Evolutionary conservation across 1,284 basidiomycete species (phyloP).

Genomic region (Vanrija sp.): DNA sequence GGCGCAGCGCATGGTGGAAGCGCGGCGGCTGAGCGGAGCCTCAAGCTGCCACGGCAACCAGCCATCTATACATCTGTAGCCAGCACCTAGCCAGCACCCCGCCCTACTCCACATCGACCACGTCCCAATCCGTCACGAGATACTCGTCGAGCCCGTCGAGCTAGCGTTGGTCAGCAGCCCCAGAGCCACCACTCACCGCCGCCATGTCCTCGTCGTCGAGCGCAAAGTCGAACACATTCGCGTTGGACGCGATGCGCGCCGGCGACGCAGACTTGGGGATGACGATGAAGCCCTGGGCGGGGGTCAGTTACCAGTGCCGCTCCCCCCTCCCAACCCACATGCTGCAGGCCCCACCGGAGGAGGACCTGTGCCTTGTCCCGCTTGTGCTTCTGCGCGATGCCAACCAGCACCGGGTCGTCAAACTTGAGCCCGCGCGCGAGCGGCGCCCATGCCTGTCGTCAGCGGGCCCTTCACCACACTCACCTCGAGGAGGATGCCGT

Average conservation of each 20-base stretch:
- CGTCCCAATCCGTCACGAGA: constrained; percentile 50
- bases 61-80: too few relatives aligned
- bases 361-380: constrained; percentile 52
- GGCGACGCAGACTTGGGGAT: constrained; percentile 54
- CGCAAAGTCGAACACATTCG: constrained; percentile 52
- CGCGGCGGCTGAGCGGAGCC: too few relatives aligned
- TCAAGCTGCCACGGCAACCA: too few relatives aligned
- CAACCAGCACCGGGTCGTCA: constrained; percentile 46
- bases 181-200: constrained; percentile 30
- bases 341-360: constrained; percentile 55
- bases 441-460: constrained; percentile 49
- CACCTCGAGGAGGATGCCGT: constrained; percentile 52
- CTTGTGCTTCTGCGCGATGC: constrained; percentile 42
- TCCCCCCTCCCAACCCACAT: constrained; percentile 29
- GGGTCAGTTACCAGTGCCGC: constrained; percentile 2
- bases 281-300: constrained; percentile 46
- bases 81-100: too few relatives aligned
- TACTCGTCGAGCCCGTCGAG: constrained; percentile 47
- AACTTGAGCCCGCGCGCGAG: constrained; percentile 50
- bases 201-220: constrained; percentile 51
- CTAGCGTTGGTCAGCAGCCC: constrained; percentile 5
- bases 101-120: constrained; percentile 32
- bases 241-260: constrained; percentile 52
- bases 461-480: neutral
- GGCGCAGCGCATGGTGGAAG: too few relatives aligned